Percentiles rank a stretch among this genome's conserved stretches.
phyloP scores from a whole-genome alignment of 2,329 filamentous ascomycete genomes.

The Akanthomyces lecanii region DNA sequence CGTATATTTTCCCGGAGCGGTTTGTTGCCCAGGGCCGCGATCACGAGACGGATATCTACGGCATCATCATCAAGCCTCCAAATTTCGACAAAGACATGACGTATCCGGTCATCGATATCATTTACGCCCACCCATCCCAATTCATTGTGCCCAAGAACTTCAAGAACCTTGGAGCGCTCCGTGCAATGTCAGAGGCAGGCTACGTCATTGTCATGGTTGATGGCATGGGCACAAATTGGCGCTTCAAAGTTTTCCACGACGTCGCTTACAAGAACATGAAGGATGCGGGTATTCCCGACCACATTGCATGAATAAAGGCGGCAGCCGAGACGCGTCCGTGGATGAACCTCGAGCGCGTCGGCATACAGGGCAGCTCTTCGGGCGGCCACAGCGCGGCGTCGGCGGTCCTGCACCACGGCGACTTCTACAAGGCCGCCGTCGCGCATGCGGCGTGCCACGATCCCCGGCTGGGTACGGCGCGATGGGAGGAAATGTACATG shows the following conservation, averaged over 20 bases:
- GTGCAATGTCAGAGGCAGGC: slow-evolving; percentile 25
- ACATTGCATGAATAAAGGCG: slow-evolving; percentile 27
- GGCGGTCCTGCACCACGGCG: slow-evolving; percentile 26
- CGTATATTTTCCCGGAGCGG: slow-evolving; percentile 21
- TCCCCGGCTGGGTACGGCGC: slow-evolving; percentile 28
- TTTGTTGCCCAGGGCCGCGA: slow-evolving; percentile 26
- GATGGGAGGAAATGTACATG: slow-evolving; percentile 32
- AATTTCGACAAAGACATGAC: slow-evolving; percentile 23
- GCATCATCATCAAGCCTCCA: slow-evolving; percentile 26
- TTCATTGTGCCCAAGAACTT: slow-evolving; percentile 27
- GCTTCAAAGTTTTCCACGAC: slow-evolving; percentile 29
- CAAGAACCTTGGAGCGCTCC: slow-evolving; percentile 18
- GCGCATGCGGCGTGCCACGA: slow-evolving; percentile 29
- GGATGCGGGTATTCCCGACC: slow-evolving; percentile 28
- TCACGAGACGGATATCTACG: slow-evolving; percentile 25
- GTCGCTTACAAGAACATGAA: slow-evolving; percentile 28
- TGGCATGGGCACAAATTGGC: slow-evolving; percentile 31
- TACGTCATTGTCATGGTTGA: slow-evolving; percentile 28
- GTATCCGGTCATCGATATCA: slow-evolving; percentile 29
- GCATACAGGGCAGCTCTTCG: slow-evolving; percentile 27
- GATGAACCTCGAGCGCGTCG: slow-evolving; percentile 28
- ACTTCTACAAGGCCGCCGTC: slow-evolving; percentile 27
- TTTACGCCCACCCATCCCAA: slow-evolving; percentile 26
- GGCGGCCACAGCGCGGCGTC: slow-evolving; percentile 28
- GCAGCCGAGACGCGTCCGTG: slow-evolving; percentile 26